Conservation (phyloP, 2,329 filamentous ascomycete species). For the Cercospora berteroae region DNA sequence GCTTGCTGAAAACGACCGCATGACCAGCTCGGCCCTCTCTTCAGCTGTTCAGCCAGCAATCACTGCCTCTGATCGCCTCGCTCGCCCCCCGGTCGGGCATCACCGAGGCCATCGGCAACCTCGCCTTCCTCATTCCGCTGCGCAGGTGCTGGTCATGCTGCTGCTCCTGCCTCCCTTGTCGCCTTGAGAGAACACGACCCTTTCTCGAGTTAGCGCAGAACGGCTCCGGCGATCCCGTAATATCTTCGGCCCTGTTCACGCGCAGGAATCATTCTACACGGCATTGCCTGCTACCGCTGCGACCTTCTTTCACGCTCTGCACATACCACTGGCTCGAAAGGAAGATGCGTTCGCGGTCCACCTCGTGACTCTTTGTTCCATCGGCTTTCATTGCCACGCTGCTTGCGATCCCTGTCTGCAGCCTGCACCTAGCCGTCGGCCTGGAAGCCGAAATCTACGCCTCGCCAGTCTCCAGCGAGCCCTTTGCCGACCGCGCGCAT, state of each 20-base stretch:
- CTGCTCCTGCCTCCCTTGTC: slow-evolving; percentile 3
- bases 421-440: slow-evolving; percentile 19
- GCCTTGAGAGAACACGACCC: slow-evolving; percentile 14
- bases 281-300: neutral
- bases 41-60: neutral
- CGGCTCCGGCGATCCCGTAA: slow-evolving; percentile 15
- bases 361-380: slow-evolving; percentile 14
- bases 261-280: slow-evolving; percentile 11
- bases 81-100: neutral
- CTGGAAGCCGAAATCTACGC: slow-evolving; percentile 18
- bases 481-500: slow-evolving; percentile 7
- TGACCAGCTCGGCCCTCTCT: neutral
- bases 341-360: slow-evolving; percentile 14
- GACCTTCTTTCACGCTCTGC: neutral
- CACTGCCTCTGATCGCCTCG: neutral
- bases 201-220: slow-evolving; percentile 10
- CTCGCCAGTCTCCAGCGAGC: slow-evolving; percentile 9
- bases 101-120: neutral
- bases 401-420: slow-evolving; percentile 20
- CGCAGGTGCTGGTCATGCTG: slow-evolving; percentile 13
- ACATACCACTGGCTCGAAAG: neutral
- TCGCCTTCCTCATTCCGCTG: neutral
- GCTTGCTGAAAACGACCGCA: slow-evolving; percentile 2
- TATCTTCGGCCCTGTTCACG: slow-evolving; percentile 7
- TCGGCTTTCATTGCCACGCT: slow-evolving; percentile 21